These are phyloP conservation scores for Talaromyces thailandensis DNA, from an alignment of 495 filamentous ascomycete genomes.

Conservation along the genomic window DNA sequence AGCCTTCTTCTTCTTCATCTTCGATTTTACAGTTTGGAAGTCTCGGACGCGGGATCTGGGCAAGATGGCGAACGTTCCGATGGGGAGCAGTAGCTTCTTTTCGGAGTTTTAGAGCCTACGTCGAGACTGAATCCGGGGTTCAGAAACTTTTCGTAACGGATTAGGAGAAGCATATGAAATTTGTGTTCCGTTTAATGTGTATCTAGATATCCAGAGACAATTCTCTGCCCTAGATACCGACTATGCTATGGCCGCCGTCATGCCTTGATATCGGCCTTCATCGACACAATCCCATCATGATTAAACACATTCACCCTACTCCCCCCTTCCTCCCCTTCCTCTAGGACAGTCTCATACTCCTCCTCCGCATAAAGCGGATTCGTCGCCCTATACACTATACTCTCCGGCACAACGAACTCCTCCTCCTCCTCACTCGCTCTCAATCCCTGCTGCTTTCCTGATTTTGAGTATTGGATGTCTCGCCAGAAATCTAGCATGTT, in stretches of 20 bases:
- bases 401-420: constrained; percentile 26
- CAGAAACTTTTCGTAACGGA: background rate
- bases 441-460: background rate
- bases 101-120: too few species aligned
- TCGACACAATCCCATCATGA: background rate
- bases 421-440: background rate
- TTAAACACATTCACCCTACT: background rate
- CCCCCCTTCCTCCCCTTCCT: constrained; percentile 11
- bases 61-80: too few species aligned
- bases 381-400: constrained; percentile 50
- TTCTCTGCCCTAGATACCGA: background rate
- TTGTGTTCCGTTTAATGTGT: background rate
- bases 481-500: constrained; percentile 58
- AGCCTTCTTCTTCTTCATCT: too few species aligned
- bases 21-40: too few species aligned
- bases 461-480: constrained; percentile 22
- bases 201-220: background rate
- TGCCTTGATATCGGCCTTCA: background rate
- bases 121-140: too few species aligned
- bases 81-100: too few species aligned
- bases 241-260: background rate
- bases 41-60: too few species aligned
- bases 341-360: constrained; percentile 34
- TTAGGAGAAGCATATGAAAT: background rate
- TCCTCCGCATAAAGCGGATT: constrained; percentile 54